Conservation (phyloP, 345 rosid genomes). For the Aquilaria yunnanensis region DNA sequence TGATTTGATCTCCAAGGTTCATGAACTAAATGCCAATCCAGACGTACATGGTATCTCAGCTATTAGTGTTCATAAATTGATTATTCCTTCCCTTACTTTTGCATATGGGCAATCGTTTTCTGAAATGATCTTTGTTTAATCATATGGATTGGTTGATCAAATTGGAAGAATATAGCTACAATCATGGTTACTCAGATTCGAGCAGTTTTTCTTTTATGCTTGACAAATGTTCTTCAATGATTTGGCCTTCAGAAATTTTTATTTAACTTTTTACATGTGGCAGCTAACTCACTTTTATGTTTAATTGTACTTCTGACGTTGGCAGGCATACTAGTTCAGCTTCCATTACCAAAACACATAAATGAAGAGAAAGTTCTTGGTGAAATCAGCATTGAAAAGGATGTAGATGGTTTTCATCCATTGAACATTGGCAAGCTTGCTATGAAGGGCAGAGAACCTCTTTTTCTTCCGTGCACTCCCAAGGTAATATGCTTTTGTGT, state of each 20-base stretch:
- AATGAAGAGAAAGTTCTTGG: conserved; percentile 76
- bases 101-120: not conserved
- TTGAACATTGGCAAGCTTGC: conserved; percentile 92
- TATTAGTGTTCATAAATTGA: not conserved
- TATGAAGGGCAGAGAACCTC: conserved; percentile 96
- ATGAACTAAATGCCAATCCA: conserved; percentile 66
- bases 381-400: conserved; percentile 75
- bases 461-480: conserved; percentile 91
- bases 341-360: conserved; percentile 81
- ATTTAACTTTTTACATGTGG: not conserved
- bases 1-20: conserved; percentile 77
- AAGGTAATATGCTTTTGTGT: conserved; percentile 43
- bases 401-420: conserved; percentile 98
- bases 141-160: no score
- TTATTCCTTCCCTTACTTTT: not conserved
- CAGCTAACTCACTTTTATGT: not conserved
- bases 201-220: no score
- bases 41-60: conserved; percentile 68
- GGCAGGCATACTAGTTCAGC: conserved; percentile 87
- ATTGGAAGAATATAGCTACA: no score
- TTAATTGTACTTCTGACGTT: conserved; percentile 3
- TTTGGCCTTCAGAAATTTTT: no score
- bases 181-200: no score
- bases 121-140: no score
- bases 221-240: no score